Evolutionary conservation across 148 eudicot species (phyloP).

Genomic region (Polygonum maritimum): DNA sequence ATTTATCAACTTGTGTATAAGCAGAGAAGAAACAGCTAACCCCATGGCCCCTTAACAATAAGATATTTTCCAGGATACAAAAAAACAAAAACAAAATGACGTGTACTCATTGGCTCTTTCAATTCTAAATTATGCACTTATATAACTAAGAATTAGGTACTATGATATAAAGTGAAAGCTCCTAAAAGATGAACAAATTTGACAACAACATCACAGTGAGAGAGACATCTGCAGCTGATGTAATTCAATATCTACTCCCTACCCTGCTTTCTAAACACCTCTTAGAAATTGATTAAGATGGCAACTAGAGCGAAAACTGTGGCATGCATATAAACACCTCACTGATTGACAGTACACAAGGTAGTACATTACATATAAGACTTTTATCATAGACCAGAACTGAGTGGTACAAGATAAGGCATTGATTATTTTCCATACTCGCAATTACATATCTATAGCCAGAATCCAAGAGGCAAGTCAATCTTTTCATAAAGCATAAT

Average conservation of each 20-base stretch:
- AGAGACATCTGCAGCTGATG: background rate
- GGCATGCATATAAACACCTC: background rate
- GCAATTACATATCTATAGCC: background rate
- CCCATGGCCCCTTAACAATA: background rate
- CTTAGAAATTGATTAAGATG: background rate
- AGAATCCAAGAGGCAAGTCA: background rate
- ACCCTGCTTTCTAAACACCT: background rate
- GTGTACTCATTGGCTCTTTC: background rate
- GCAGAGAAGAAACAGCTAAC: background rate
- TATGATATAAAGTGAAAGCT: background rate
- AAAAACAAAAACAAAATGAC: background rate
- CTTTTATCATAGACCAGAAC: background rate
- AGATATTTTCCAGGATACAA: background rate
- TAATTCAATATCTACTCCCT: conserved; percentile 1
- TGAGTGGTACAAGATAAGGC: background rate
- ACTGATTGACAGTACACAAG: background rate
- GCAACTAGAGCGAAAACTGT: background rate
- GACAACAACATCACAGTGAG: background rate
- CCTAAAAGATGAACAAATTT: background rate
- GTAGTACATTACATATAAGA: background rate
- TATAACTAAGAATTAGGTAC: conserved; percentile 1
- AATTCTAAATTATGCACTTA: background rate
- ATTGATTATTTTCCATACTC: background rate
- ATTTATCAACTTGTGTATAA: too few species aligned
- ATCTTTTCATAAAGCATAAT: background rate